These are phyloP conservation scores for Neofusicoccum sp. DNA, from an alignment of 2,329 filamentous ascomycete genomes.

Conservation along the genomic window DNA sequence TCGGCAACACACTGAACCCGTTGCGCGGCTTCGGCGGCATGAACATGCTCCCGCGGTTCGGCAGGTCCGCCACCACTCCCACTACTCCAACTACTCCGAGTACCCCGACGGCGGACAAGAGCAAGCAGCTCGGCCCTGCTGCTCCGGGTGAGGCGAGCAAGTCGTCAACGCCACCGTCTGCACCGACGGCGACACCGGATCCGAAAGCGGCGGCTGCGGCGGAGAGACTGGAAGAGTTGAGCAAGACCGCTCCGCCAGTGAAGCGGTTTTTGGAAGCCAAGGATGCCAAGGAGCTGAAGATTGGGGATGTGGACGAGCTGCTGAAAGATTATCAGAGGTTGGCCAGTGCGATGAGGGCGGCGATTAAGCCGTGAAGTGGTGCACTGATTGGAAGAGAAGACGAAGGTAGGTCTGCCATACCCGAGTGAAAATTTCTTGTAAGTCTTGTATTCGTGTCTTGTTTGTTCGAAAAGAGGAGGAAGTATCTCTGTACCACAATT, in stretches of 20 bases:
- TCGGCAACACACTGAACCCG: slow-evolving; percentile 79
- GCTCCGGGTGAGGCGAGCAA: background rate
- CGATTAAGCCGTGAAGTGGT: background rate
- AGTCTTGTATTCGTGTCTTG: too few relatives aligned
- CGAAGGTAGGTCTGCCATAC: too few relatives aligned
- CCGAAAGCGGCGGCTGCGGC: slow-evolving; percentile 41
- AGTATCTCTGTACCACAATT: too few relatives aligned
- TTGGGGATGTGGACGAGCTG: slow-evolving; percentile 50
- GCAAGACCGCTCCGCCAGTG: slow-evolving; percentile 46
- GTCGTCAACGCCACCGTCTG: background rate
- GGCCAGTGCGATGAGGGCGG: slow-evolving; percentile 41
- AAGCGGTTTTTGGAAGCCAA: slow-evolving; percentile 49
- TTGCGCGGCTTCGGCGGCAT: slow-evolving; percentile 76
- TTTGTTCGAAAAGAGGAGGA: too few relatives aligned
- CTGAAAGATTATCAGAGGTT: slow-evolving; percentile 45
- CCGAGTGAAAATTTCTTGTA: too few relatives aligned
- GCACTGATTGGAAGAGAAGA: too few relatives aligned
- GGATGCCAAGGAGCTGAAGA: slow-evolving; percentile 44
- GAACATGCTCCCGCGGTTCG: slow-evolving; percentile 72
- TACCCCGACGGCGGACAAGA: background rate
- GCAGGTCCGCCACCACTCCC: slow-evolving; percentile 52
- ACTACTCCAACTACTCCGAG: slow-evolving; percentile 34
- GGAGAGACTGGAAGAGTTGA: slow-evolving; percentile 44
- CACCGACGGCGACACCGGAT: slow-evolving; percentile 17
- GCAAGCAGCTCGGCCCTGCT: background rate